A percentile compares a stretch with the other conserved stretches of the same genome.
Conservation (phyloP, 2,329 filamentous ascomycete genomes). For the Aspergillus puulaauensis region DNA sequence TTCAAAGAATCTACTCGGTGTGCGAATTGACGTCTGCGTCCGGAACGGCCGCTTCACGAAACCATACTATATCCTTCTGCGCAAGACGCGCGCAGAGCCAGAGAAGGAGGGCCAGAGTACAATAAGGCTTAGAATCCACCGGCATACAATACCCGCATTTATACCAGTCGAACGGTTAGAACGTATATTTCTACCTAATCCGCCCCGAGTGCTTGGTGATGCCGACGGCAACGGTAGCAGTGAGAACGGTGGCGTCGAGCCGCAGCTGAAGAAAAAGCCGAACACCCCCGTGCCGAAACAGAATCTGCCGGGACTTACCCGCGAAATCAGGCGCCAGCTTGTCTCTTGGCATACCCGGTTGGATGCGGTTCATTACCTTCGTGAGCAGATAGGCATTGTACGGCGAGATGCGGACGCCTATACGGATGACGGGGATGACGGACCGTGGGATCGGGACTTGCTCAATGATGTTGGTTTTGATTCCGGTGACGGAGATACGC, state of each 20-base stretch:
- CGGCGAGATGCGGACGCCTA: conserved; percentile 12
- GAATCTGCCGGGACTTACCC: conserved; percentile 37
- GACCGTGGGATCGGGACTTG: conserved; percentile 15
- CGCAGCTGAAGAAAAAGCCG: conserved; percentile 21
- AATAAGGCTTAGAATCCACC: conserved; percentile 35
- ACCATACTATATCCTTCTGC: conserved; percentile 46
- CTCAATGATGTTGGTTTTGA: conserved; percentile 12
- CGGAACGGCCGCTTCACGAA: conserved; percentile 40
- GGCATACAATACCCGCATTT: conserved; percentile 47
- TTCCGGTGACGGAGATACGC: conserved; percentile 5
- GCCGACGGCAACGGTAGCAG: conserved; percentile 14
- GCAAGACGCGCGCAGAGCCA: conserved; percentile 23
- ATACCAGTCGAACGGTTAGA: conserved; percentile 42
- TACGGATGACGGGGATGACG: conserved; percentile 17
- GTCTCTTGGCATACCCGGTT: conserved; percentile 42
- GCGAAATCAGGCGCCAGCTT: conserved; percentile 41
- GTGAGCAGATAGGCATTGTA: conserved; percentile 31
- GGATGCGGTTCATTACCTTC: conserved; percentile 37
- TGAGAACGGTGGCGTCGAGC: conserved; percentile 13
- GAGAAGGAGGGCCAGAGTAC: conserved; percentile 15
- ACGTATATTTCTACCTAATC: conserved; percentile 30
- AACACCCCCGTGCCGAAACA: conserved; percentile 24
- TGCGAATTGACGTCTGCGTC: conserved; percentile 43
- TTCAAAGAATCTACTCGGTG: conserved; percentile 36
- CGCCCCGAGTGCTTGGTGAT: background rate